These are phyloP conservation scores for Cyberlindnera subsufficiens DNA, from an alignment of 805 yeast genomes.

Conservation along the genomic window DNA sequence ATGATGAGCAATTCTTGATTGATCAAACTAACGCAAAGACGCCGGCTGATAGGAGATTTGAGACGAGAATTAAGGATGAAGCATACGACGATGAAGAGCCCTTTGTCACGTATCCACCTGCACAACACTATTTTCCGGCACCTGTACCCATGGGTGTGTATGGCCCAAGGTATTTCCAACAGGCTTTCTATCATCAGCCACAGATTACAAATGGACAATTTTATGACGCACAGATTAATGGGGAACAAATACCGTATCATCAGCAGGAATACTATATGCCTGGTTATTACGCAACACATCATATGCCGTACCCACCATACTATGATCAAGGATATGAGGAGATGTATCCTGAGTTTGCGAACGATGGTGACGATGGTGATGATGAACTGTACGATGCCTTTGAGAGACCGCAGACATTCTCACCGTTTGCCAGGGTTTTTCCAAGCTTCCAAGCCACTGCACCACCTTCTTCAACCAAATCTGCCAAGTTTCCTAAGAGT, in stretches of 20 bases:
- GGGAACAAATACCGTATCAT: conserved; percentile 6
- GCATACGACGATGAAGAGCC: conserved; percentile 4
- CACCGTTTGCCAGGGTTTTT: conserved; percentile 22
- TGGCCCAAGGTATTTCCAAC: conserved; percentile 1
- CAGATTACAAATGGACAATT: conserved; percentile 24
- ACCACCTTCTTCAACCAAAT: conserved; percentile 18
- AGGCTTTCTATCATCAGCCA: conserved; percentile 1
- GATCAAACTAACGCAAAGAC: conserved; percentile 45
- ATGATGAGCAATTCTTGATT: conserved; percentile 42
- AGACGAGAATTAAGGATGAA: conserved; percentile 4
- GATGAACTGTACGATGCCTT: conserved; percentile 9
- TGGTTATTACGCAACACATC: background rate
- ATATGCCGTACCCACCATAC: conserved; percentile 5
- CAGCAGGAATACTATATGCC: conserved; percentile 3
- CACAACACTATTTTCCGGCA: background rate
- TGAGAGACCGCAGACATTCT: conserved; percentile 6
- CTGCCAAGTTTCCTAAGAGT: conserved; percentile 7
- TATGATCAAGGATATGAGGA: background rate
- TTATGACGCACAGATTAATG: conserved; percentile 18
- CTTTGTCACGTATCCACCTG: conserved; percentile 5
- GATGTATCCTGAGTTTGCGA: background rate
- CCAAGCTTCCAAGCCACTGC: conserved; percentile 25
- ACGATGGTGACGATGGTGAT: conserved; percentile 6
- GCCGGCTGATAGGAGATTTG: conserved; percentile 22
- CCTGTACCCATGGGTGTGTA: background rate